Conservation (phyloP, 148 eudicot genomes). For the Drosera capensis region DNA sequence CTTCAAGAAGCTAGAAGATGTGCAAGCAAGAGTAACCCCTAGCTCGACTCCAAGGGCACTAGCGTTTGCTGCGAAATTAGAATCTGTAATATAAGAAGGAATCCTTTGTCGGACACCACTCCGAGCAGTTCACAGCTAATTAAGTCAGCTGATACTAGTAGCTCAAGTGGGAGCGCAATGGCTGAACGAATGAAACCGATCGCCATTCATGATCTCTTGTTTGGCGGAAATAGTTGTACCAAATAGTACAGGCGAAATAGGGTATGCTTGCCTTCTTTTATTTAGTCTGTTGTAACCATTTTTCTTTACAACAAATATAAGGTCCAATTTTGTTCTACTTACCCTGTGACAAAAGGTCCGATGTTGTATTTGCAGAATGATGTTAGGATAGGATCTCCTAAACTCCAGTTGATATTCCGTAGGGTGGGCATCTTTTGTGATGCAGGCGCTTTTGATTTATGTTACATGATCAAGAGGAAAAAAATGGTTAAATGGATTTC, state of each 20-base stretch:
- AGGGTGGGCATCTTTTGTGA: too few relatives aligned
- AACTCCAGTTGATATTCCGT: too few relatives aligned
- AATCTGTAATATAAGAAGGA: slow-evolving; percentile 32
- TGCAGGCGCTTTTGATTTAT: too few relatives aligned
- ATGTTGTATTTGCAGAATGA: too few relatives aligned
- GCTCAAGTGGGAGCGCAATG: slow-evolving; percentile 5
- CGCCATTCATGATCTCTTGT: slow-evolving; percentile 18
- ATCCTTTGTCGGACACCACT: slow-evolving; percentile 3
- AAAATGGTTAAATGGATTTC: too few relatives aligned
- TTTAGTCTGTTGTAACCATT: too few relatives aligned
- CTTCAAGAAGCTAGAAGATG: slow-evolving; percentile 1
- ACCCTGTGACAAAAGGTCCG: too few relatives aligned
- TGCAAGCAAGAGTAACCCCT: slow-evolving; percentile 6
- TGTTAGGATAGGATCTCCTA: too few relatives aligned
- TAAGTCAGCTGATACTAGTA: background rate
- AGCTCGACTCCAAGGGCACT: slow-evolving; percentile 38
- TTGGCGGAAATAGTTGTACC: slow-evolving; percentile 5
- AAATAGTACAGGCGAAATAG: background rate
- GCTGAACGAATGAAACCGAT: slow-evolving; percentile 13
- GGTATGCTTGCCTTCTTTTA: too few relatives aligned
- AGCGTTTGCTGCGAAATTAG: slow-evolving; percentile 47
- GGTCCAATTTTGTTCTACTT: too few relatives aligned
- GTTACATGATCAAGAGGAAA: too few relatives aligned
- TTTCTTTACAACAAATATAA: too few relatives aligned
- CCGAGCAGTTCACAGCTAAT: slow-evolving; percentile 2